These are phyloP conservation scores for Aspergillus uvarum DNA, from an alignment of 2,329 filamentous ascomycete genomes.

Conservation along the genomic window DNA sequence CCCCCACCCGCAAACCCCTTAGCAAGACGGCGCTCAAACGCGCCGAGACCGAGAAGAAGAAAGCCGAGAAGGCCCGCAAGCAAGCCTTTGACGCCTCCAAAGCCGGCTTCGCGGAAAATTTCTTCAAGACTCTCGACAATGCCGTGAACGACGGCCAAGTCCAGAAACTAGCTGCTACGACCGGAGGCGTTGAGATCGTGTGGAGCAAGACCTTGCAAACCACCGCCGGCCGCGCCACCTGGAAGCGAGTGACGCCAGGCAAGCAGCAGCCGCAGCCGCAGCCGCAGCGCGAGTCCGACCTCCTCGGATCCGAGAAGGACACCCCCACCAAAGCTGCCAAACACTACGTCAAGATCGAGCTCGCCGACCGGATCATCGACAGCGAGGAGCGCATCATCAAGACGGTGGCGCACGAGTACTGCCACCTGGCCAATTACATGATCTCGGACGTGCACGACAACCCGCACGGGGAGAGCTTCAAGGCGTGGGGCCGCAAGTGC, in stretches of 20 bases:
- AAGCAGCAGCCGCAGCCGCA: no score
- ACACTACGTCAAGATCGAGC: slow-evolving; percentile 76
- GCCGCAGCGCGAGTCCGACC: neutral
- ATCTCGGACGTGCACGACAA: slow-evolving; percentile 70
- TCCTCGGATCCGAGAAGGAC: neutral
- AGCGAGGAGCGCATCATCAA: slow-evolving; percentile 76
- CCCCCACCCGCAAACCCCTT: slow-evolving; percentile 23
- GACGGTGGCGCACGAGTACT: slow-evolving; percentile 94
- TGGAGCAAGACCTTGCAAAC: slow-evolving; percentile 64
- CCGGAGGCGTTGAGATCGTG: slow-evolving; percentile 58
- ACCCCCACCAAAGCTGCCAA: slow-evolving; percentile 15
- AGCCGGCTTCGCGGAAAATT: slow-evolving; percentile 52
- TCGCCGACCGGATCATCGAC: slow-evolving; percentile 85
- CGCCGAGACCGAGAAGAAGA: slow-evolving; percentile 38
- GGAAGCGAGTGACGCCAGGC: slow-evolving; percentile 57
- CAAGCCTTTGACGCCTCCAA: slow-evolving; percentile 58
- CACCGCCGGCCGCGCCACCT: slow-evolving; percentile 67
- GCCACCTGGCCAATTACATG: slow-evolving; percentile 91
- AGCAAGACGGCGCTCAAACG: slow-evolving; percentile 43
- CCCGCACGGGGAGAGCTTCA: slow-evolving; percentile 83
- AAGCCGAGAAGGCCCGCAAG: slow-evolving; percentile 37
- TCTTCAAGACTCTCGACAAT: slow-evolving; percentile 58
- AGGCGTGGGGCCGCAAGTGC: slow-evolving; percentile 59
- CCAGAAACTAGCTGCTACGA: slow-evolving; percentile 46
- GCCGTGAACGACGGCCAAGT: slow-evolving; percentile 53